A percentile compares a stretch with the other conserved stretches of the same genome.
phyloP scores from a whole-genome alignment of 106 monocot species.

The Posidonia australis region DNA sequence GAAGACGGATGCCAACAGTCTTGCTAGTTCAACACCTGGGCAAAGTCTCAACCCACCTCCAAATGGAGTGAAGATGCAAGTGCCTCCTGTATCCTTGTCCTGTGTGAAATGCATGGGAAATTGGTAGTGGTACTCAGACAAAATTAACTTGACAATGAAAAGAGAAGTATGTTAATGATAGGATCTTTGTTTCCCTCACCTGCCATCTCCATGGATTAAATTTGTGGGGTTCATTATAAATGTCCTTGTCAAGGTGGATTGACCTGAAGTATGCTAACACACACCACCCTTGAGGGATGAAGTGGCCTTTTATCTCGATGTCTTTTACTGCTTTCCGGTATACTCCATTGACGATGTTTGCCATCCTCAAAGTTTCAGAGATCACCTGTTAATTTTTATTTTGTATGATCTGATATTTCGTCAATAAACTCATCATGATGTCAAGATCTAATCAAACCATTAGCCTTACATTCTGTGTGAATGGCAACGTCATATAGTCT shows the following conservation, averaged over 20 bases:
- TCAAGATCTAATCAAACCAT: neutral
- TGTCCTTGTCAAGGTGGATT: conserved; percentile 60
- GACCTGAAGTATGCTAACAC: conserved; percentile 80
- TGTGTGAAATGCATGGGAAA: neutral
- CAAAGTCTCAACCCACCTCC: conserved; percentile 15
- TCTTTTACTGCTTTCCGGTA: conserved; percentile 69
- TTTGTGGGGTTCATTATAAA: conserved; percentile 55
- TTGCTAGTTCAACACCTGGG: conserved; percentile 16
- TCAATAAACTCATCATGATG: neutral
- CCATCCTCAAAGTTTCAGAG: conserved; percentile 64
- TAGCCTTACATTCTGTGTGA: conserved; percentile 50
- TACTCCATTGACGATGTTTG: conserved; percentile 75
- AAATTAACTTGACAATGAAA: neutral
- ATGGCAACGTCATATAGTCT: conserved; percentile 76
- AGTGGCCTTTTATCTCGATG: conserved; percentile 65
- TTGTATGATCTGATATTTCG: neutral
- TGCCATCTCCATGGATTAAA: conserved; percentile 99
- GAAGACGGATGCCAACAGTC: conserved; percentile 18
- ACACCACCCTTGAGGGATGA: conserved; percentile 91
- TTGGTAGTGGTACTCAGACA: neutral
- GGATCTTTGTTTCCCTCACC: conserved; percentile 17
- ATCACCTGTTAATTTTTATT: conserved; percentile 31
- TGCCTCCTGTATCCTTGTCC: neutral
- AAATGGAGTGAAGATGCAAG: conserved; percentile 10
- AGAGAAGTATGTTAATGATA: neutral